Base-by-base conservation (phyloP, 495 filamentous ascomycete genomes). In the Aspergillus conjunctus region DNA sequence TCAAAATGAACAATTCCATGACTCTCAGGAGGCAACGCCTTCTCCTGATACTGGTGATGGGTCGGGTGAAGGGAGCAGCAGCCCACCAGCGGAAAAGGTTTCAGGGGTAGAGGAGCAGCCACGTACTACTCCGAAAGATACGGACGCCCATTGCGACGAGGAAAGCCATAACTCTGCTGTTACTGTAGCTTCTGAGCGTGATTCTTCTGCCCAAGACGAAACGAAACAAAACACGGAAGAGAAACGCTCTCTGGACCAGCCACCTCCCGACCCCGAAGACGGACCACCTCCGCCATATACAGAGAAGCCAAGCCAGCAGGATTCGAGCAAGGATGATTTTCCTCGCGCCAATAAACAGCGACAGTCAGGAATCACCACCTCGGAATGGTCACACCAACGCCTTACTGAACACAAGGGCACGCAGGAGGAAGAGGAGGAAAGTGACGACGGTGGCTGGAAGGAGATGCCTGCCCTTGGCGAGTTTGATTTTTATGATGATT, bases 401-500 rank as follows among this genome's bases (percentile, higher is more conserved):
- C 78, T 95, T 12, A 82, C 87, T 11, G 74, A 82, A 39, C 73
- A 81, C n/a, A 76, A 78, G 11, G 65, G 80, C 21, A 60, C 71
- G 6, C 75, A 83, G 32, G 75, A 81, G 51, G 68, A 75, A 8
- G 70, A 72, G 44, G 68, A 68, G 31, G 78, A 83, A n/a, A 73
- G 80, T 7, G 73, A 83, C 34, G 76, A 83, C 22, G 86, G 77
- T 20, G 87, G 80, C 56, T 99, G 94, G 94, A 90, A 96, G 75
- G 79, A 81, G 2, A 99, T 99, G 94, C 93, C 94, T 17, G 90
- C 95, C 7, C 88, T 90, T 60, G 94, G 91, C 7, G 87, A 90
- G 17, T 91, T 91, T 68, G 93, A 98, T 75, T 87, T 96, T 33
- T 99, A 98, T 71, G 91, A 99, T 70, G 94, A 99, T 63, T 87